A percentile compares a stretch with the other conserved stretches of the same genome.
Evolutionary conservation across 805 yeast genomes (phyloP).

Genomic region (Candida morakotiae): DNA sequence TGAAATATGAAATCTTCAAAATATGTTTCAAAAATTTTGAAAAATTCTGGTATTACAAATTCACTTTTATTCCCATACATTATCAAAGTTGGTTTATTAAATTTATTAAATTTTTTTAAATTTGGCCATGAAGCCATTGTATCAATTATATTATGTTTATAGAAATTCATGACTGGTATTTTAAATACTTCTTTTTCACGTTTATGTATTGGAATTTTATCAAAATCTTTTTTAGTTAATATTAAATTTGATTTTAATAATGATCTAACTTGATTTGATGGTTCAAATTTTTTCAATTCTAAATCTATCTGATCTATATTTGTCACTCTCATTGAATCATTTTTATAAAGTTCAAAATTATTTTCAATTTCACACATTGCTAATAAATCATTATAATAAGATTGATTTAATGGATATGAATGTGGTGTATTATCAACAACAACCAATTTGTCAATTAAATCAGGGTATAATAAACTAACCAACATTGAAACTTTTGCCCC

Average conservation of each 20-base stretch:
- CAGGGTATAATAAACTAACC: constrained; percentile 38
- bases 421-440: constrained; percentile 49
- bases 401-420: constrained; percentile 28
- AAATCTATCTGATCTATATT: constrained; percentile 14
- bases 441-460: constrained; percentile 35
- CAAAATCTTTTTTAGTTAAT: neutral
- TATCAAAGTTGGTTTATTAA: constrained; percentile 34
- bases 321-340: neutral
- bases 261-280: constrained; percentile 22
- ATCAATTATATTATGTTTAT: constrained; percentile 13
- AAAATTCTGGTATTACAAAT: constrained; percentile 33
- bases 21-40: constrained; percentile 18
- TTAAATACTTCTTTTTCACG: constrained; percentile 8
- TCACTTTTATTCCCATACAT: constrained; percentile 41
- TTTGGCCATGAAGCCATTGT: constrained; percentile 25
- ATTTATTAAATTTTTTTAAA: constrained; percentile 10
- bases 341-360: constrained; percentile 14
- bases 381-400: constrained; percentile 31
- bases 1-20: constrained; percentile 18
- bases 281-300: constrained; percentile 21
- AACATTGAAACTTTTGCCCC: constrained; percentile 58
- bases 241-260: constrained; percentile 34
- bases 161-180: constrained; percentile 21
- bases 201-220: neutral
- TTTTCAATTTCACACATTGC: constrained; percentile 37